These are phyloP conservation scores for Lathyrus aphaca DNA, from an alignment of 306 rosid genomes.

Conservation along the genomic window DNA sequence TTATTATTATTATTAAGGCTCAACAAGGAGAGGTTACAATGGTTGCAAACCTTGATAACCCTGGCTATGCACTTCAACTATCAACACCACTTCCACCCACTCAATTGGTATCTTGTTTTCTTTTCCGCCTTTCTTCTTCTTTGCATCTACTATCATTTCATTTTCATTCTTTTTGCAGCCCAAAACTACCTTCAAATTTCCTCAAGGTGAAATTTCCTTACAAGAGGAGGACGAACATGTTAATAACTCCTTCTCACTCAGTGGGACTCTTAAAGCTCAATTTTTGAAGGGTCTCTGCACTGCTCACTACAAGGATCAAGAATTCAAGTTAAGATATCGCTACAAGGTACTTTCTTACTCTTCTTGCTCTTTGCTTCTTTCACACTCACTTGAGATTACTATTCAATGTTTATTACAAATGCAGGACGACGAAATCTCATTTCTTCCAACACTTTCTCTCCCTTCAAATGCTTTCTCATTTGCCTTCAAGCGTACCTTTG, in stretches of 20 bases:
- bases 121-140: neutral
- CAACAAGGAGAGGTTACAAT: slow-evolving; percentile 74
- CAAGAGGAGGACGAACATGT: slow-evolving; percentile 56
- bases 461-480: slow-evolving; percentile 85
- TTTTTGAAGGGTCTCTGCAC: slow-evolving; percentile 63
- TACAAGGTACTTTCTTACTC: slow-evolving; percentile 61
- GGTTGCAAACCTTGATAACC: slow-evolving; percentile 64
- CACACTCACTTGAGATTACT: slow-evolving; percentile 6
- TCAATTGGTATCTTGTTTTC: slow-evolving; percentile 55
- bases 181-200: slow-evolving; percentile 81
- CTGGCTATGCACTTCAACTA: slow-evolving; percentile 72
- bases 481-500: slow-evolving; percentile 84
- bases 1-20: slow-evolving; percentile 55
- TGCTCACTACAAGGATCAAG: slow-evolving; percentile 77
- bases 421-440: slow-evolving; percentile 88
- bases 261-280: slow-evolving; percentile 66
- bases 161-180: slow-evolving; percentile 56
- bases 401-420: slow-evolving; percentile 38
- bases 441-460: slow-evolving; percentile 71
- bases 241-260: slow-evolving; percentile 52
- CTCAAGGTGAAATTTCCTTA: slow-evolving; percentile 78
- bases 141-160: neutral
- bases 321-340: slow-evolving; percentile 67
- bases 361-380: neutral
- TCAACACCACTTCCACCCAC: slow-evolving; percentile 73